Evolutionary conservation across 306 rosid genomes (phyloP), one percentile per base, ranked within the genome.

Genomic region (Begonia masoniana): DNA sequence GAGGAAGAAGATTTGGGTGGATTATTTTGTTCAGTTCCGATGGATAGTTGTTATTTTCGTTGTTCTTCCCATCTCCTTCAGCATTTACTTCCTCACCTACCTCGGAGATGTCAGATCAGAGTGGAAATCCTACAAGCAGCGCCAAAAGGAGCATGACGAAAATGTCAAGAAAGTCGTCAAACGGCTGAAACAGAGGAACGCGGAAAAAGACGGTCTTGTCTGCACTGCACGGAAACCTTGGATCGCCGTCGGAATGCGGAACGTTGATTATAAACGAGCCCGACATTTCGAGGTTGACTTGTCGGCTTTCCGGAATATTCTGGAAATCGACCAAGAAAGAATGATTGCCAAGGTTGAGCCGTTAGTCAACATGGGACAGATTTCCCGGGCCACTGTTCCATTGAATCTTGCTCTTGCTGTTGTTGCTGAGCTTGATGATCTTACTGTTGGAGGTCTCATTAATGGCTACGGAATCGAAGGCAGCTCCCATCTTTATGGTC

Each of bases 391-490:
- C 31, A 83, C 94, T 11, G 91, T 83, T 47, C 96, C 99, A 0
- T 66, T 83, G 92, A 91, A 91, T 64, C 82, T 91, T 46, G 10
- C 99, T 15, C 94, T 81, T 56, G 99, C 99, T 10, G 99, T 91
- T 6, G 94, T 91, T 69, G 94, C 99, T 1, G 99, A 91, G 72
- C 85, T 91, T 16, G 99, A 91, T 54, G 96, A 91, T 82, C 99
- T 91, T 52, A 91, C 99, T 50, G 94, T 91, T 47, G 99, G 99
- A 55, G 99, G 99, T 57, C 96, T 91, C 73, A 83, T 91, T 47
- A 91, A 91, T 50, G 99, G 99, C 41, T 91, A 91, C 50, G 99
- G 99, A 23, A 86, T 91, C 15, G 96, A 91, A 78, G 99, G 99
- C 58, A 91, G 96, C 76, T 83, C 94, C 56, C 99, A 91, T 79